A percentile compares a stretch with the other conserved stretches of the same genome.
Conservation (phyloP, 2,329 filamentous ascomycete species). For the Aspergillus tubingensis region DNA sequence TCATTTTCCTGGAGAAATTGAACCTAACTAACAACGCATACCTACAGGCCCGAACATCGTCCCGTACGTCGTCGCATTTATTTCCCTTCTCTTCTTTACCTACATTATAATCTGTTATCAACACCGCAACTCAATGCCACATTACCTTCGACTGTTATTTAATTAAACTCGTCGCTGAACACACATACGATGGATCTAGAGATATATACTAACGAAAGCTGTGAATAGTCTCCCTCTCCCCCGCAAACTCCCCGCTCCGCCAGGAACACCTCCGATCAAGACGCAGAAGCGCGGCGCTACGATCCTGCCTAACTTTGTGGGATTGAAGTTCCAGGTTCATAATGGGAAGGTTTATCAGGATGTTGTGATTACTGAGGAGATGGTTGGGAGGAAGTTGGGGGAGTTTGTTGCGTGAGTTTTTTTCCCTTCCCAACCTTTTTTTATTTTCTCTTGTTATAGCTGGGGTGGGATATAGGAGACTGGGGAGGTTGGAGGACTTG, state of each 20-base stretch:
- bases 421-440: not conserved
- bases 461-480: not conserved
- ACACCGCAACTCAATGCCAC: no score
- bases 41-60: slow-evolving; percentile 67
- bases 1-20: slow-evolving; percentile 11
- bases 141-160: no score
- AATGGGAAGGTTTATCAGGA: slow-evolving; percentile 88
- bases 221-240: slow-evolving; percentile 43
- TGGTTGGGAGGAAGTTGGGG: slow-evolving; percentile 93
- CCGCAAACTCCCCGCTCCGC: slow-evolving; percentile 52
- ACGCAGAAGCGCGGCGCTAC: slow-evolving; percentile 87
- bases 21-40: no score
- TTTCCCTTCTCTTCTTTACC: not conserved
- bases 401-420: slow-evolving; percentile 81
- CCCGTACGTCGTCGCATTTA: slow-evolving; percentile 55
- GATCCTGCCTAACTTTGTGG: slow-evolving; percentile 89
- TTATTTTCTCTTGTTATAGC: not conserved
- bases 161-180: no score
- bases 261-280: slow-evolving; percentile 71
- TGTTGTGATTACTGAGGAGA: slow-evolving; percentile 84
- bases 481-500: not conserved
- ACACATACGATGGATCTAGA: not conserved
- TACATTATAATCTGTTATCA: no score
- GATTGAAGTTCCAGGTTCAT: slow-evolving; percentile 84
- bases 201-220: not conserved